These are phyloP conservation scores for Lasiosphaeria ovina DNA, from an alignment of 495 filamentous ascomycete genomes.

Conservation along the genomic window DNA sequence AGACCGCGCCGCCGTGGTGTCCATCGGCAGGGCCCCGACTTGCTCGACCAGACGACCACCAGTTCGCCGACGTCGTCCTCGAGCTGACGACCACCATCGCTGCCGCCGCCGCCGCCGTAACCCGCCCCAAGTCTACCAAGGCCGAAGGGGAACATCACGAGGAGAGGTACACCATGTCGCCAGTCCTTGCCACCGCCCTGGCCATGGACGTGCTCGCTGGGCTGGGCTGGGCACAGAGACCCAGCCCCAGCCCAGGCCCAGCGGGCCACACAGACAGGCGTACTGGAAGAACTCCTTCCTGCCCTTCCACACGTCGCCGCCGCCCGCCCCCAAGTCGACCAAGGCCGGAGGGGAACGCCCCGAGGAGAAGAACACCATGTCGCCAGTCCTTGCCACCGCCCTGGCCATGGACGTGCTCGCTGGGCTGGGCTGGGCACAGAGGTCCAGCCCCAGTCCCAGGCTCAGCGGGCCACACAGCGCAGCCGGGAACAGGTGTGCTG, in stretches of 20 bases:
- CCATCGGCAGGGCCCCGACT: slow-evolving; percentile 14
- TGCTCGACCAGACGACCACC: no score
- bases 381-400: slow-evolving; percentile 57
- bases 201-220: slow-evolving; percentile 49
- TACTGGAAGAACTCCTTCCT: slow-evolving; percentile 39
- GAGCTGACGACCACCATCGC: slow-evolving; percentile 36
- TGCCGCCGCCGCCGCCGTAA: slow-evolving; percentile 25
- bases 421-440: slow-evolving; percentile 40
- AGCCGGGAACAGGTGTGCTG: slow-evolving; percentile 62
- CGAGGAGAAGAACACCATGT: slow-evolving; percentile 53
- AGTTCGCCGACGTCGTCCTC: slow-evolving; percentile 23
- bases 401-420: slow-evolving; percentile 49
- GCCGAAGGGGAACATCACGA: slow-evolving; percentile 39
- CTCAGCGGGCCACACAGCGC: slow-evolving; percentile 49
- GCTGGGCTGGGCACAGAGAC: slow-evolving; percentile 37
- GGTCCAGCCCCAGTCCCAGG: slow-evolving; percentile 23
- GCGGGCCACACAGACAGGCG: slow-evolving; percentile 55
- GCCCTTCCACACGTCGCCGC: no score
- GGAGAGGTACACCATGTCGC: slow-evolving; percentile 53
- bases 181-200: slow-evolving; percentile 57
- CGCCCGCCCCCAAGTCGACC: slow-evolving; percentile 33
- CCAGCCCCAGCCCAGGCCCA: no score
- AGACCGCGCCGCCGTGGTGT: slow-evolving; percentile 44
- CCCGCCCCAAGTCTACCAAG: slow-evolving; percentile 44
- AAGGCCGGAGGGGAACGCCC: slow-evolving; percentile 40